Base-by-base conservation (phyloP, 163 green algal species). In the Prototheca cutis region DNA sequence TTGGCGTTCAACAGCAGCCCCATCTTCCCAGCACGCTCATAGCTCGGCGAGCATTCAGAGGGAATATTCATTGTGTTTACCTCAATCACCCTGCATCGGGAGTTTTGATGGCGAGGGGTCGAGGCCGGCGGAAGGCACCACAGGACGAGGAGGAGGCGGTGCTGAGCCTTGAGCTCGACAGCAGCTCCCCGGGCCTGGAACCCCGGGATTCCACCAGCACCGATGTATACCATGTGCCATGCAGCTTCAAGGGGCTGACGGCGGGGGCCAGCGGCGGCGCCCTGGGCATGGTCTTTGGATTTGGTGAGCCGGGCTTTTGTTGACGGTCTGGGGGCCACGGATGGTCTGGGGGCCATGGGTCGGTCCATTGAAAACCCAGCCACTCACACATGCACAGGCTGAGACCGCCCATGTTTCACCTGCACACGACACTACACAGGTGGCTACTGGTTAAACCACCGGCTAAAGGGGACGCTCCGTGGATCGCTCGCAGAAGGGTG, bases 241-340 rank as follows among this genome's bases (percentile, higher is more conserved):
- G 73, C 62, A 76, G 51, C 2, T 2, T 80, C 19, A 63, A 53
- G 15, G 73, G 70, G 4, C 6, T 72, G 2, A 53, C 58, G 10
- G 73, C 73, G 4, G 73, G 65, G 25, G n/a, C 67, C 5, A 73
- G 61, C 17, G 65, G 73, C 19, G 73, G 73, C 13, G 24, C 40
- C 23, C 40, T 80, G 21, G 73, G 73, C n/a, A 73, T 61, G 7
- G 65, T 76, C 4, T 80, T 78, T 33, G 73, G 73, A 21, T 79
- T 76, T 48, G 73, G 68, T 78, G 53, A 52, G 56, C 25, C 2
- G 2, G 17, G 23, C 55, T 19, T 56, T n/a, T n/a, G n/a, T n/a
- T n/a, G n/a, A n/a, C n/a, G n/a, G n/a, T n/a, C n/a, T n/a, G n/a
- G n/a, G n/a, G n/a, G n/a, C n/a, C n/a, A n/a, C n/a, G n/a, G n/a